phyloP scores from a whole-genome alignment of 768 basidiomycete genomes.

The Agrocybe pediades region DNA sequence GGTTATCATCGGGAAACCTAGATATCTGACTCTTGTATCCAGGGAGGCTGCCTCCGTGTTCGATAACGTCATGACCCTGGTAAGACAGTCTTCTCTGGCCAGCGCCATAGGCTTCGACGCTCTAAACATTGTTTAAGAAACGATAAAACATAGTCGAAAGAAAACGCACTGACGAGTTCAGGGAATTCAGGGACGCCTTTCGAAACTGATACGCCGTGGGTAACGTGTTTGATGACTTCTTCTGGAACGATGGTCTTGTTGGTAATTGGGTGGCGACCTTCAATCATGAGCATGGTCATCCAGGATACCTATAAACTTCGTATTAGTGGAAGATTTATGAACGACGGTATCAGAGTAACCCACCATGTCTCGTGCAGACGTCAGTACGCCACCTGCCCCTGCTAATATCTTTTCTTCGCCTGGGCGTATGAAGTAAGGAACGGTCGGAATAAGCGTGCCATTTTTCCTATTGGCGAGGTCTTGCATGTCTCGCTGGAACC shows the following conservation, averaged over 20 bases:
- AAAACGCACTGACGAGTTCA: slow-evolving; percentile 29
- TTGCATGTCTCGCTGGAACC: slow-evolving; percentile 34
- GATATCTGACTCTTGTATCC: slow-evolving; percentile 33
- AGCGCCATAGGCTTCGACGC: slow-evolving; percentile 39
- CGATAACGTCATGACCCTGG: slow-evolving; percentile 42
- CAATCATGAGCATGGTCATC: slow-evolving; percentile 41
- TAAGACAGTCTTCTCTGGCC: slow-evolving; percentile 41
- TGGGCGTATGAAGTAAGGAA: slow-evolving; percentile 41
- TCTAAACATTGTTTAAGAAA: slow-evolving; percentile 22
- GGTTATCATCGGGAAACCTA: slow-evolving; percentile 37
- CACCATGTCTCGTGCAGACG: slow-evolving; percentile 43
- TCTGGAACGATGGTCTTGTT: slow-evolving; percentile 37
- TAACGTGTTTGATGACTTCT: slow-evolving; percentile 36
- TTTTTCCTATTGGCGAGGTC: slow-evolving; percentile 30
- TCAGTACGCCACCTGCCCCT: slow-evolving; percentile 42
- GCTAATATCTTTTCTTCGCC: slow-evolving; percentile 42
- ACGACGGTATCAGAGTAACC: not conserved
- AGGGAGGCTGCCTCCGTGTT: slow-evolving; percentile 44
- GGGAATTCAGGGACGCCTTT: slow-evolving; percentile 36
- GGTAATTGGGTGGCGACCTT: slow-evolving; percentile 39
- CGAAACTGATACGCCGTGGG: slow-evolving; percentile 35
- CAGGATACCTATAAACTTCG: slow-evolving; percentile 28
- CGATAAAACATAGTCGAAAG: not conserved
- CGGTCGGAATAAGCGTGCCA: slow-evolving; percentile 33
- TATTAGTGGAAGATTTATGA: not conserved